Evolutionary conservation across 108 stramenopile genomes (phyloP), one percentile per base, ranked within the genome.

Genomic region (Pseudonitzschia delicatissima): DNA sequence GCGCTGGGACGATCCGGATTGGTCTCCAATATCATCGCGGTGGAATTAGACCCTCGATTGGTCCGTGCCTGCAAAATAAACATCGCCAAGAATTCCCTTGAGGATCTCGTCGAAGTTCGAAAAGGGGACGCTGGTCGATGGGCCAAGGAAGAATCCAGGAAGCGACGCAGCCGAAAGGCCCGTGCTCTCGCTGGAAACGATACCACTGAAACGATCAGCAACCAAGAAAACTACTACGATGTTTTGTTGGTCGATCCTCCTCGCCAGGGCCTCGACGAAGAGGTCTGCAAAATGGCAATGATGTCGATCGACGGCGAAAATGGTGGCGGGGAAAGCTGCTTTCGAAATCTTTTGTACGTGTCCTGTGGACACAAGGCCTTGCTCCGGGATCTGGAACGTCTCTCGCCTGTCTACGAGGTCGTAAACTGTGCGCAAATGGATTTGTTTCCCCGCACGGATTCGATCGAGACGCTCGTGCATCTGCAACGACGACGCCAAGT

Each of bases 241-340:
- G 64, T 91, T 12, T 55, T 91, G 13, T 62, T 91, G 12, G 90
- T 91, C 2, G 90, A 91, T 62, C 90, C 90, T 25, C 90, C 90
- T 12, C 58, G 85, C 55, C 60, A 66, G 17, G 90, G 87, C 29
- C 55, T 91, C 33, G 75, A 75, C 36, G 32, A 66, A 42, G 64
- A 68, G 27, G 90, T 91, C 3, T 85, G 82, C 59, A 44, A 81
- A 18, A 76, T 91, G 81, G 90, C 85, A 35, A 55, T 75, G 34
- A 42, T 79, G 42, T 3, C 32, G 57, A 34, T 18, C 18, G 33
- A 21, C 9, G 32, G 34, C 13, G 79, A 73, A n/a, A 64, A 59
- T 9, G 53, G 53, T 7, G 31, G 31, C 1, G 11, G 31, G 0
- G n/a, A n/a, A n/a, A 12, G 53, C 31, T 55, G 53, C 53, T 86